These are phyloP conservation scores for Aureobasidium uvarum DNA, from an alignment of 2,329 filamentous ascomycete genomes.

Conservation along the genomic window DNA sequence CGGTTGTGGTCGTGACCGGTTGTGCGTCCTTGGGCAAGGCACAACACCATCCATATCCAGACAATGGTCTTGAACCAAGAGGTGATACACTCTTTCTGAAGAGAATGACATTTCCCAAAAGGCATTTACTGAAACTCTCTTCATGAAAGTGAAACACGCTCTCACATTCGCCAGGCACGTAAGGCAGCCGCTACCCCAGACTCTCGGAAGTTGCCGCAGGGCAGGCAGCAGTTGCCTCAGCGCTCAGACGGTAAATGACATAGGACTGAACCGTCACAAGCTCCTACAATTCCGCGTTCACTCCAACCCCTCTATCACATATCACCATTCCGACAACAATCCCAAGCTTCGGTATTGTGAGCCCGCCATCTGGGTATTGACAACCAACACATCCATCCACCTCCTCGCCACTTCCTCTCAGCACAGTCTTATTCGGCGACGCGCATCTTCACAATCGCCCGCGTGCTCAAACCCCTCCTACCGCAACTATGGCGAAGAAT, in stretches of 20 bases:
- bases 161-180: background rate
- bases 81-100: no score
- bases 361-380: background rate
- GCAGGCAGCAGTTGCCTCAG: constrained; percentile 7
- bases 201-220: background rate
- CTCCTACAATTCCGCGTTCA: constrained; percentile 12
- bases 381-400: background rate
- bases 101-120: background rate
- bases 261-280: background rate
- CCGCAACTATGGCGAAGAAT: constrained; percentile 16
- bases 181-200: constrained; percentile 6
- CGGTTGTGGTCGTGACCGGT: background rate
- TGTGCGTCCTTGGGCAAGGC: background rate
- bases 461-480: constrained; percentile 21
- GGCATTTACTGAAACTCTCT: background rate
- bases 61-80: background rate
- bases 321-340: background rate
- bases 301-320: constrained; percentile 14
- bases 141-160: background rate
- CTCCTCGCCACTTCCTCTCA: background rate
- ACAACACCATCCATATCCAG: background rate
- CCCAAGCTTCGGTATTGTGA: background rate
- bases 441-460: constrained; percentile 18
- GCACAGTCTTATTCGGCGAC: background rate
- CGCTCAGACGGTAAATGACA: constrained; percentile 1